Conservation (phyloP, 1,284 basidiomycete species). For the Melampsora americana region DNA sequence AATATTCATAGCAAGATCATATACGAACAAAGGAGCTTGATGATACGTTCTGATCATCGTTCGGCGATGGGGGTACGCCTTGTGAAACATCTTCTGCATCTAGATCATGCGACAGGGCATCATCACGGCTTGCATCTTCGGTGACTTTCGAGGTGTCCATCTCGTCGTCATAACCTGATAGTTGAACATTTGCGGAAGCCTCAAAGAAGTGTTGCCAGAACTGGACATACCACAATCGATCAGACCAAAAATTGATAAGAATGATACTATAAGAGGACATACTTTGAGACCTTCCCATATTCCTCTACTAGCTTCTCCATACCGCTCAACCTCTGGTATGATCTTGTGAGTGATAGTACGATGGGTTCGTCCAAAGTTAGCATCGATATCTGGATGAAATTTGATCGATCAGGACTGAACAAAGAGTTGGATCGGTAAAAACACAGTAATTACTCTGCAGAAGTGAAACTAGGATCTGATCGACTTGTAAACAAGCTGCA, state of each 20-base stretch:
- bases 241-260: background rate
- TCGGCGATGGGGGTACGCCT: background rate
- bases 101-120: background rate
- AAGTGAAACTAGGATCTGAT: constrained; percentile 37
- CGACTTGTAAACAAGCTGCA: constrained; percentile 35
- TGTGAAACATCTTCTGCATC: background rate
- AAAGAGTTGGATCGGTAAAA: background rate
- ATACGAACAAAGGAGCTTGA: background rate
- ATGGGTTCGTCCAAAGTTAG: constrained; percentile 25
- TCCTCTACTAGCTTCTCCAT: constrained; percentile 36
- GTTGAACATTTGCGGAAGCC: constrained; percentile 52
- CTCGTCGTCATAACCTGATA: constrained; percentile 41
- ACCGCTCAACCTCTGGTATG: constrained; percentile 27
- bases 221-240: background rate
- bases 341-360: constrained; percentile 39
- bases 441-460: constrained; percentile 24
- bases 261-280: background rate
- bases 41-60: background rate
- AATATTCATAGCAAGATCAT: background rate
- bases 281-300: constrained; percentile 41
- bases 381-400: constrained; percentile 33
- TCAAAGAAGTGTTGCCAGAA: constrained; percentile 55
- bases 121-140: background rate
- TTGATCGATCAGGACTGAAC: background rate
- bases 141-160: background rate